phyloP scores from a whole-genome alignment of 257 asterid species.

The Primulina huaijiensis region DNA sequence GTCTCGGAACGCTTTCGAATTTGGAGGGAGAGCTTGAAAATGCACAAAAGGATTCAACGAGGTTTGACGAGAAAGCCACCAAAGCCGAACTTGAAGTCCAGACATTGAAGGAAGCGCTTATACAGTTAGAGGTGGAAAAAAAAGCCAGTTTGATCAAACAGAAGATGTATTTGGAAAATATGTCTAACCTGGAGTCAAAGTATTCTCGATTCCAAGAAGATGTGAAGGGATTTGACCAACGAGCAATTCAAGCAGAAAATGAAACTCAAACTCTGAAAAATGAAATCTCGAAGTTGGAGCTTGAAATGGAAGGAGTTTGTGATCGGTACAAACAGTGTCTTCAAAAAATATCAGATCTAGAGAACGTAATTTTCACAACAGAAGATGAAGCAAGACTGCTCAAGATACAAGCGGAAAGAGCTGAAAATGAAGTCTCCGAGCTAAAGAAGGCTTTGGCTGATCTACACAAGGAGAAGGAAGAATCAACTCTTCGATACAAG shows the following conservation, averaged over 20 bases:
- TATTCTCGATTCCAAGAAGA: conserved; percentile 49
- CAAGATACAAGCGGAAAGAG: conserved; percentile 53
- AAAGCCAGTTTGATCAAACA: conserved; percentile 46
- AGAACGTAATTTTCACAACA: conserved; percentile 38
- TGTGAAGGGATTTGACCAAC: conserved; percentile 35
- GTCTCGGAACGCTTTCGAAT: conserved; percentile 52
- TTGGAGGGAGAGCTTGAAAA: conserved; percentile 50
- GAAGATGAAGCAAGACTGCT: conserved; percentile 46
- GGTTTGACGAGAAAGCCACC: conserved; percentile 50
- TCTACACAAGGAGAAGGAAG: conserved; percentile 63
- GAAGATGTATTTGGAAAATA: conserved; percentile 45
- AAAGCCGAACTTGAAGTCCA: conserved; percentile 65
- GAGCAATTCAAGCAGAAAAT: conserved; percentile 51
- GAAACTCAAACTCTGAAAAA: conserved; percentile 43
- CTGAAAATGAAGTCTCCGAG: conserved; percentile 57
- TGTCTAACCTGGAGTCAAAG: conserved; percentile 47
- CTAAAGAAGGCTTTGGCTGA: conserved; percentile 48
- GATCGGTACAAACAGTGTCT: conserved; percentile 42
- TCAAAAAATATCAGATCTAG: conserved; percentile 51
- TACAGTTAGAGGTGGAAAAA: conserved; percentile 60
- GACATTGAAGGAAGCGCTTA: conserved; percentile 59
- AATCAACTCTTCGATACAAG: conserved; percentile 52
- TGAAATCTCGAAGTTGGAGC: conserved; percentile 52
- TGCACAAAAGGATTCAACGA: conserved; percentile 56
- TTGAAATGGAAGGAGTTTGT: conserved; percentile 47